Conservation (phyloP, 257 asterid species). For the Solanum pimpinellifolium region DNA sequence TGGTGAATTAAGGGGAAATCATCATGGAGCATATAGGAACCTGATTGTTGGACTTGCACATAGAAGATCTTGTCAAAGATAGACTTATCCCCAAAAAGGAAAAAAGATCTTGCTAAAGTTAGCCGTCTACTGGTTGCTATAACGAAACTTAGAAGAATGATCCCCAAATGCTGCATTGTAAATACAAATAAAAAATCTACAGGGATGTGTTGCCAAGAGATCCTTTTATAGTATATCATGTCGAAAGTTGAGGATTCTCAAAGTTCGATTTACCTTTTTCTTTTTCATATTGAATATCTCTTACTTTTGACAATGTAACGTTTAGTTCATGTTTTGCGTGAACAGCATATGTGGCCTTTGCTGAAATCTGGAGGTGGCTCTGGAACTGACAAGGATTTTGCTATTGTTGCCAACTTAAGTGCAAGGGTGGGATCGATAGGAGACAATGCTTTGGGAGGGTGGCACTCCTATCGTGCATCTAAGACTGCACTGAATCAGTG, state of each 20-base stretch:
- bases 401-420: constrained; percentile 70
- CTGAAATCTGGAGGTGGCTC: constrained; percentile 74
- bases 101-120: neutral
- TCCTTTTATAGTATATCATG: neutral
- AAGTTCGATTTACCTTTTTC: neutral
- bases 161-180: neutral
- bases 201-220: neutral
- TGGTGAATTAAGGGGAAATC: neutral
- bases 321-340: constrained; percentile 10
- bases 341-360: constrained; percentile 92
- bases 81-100: neutral
- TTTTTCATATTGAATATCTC: neutral
- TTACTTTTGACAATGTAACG: neutral
- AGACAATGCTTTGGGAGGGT: constrained; percentile 82
- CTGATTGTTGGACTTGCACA: neutral
- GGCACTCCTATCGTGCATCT: constrained; percentile 93
- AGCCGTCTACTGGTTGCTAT: neutral
- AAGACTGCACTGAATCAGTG: constrained; percentile 84
- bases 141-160: neutral
- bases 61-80: neutral
- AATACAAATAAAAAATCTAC: neutral
- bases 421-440: constrained; percentile 95
- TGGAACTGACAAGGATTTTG: constrained; percentile 50
- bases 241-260: neutral
- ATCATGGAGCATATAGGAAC: neutral